Base-by-base conservation (phyloP, 176 grass and related monocot species). In the Paspalum notatum region DNA sequence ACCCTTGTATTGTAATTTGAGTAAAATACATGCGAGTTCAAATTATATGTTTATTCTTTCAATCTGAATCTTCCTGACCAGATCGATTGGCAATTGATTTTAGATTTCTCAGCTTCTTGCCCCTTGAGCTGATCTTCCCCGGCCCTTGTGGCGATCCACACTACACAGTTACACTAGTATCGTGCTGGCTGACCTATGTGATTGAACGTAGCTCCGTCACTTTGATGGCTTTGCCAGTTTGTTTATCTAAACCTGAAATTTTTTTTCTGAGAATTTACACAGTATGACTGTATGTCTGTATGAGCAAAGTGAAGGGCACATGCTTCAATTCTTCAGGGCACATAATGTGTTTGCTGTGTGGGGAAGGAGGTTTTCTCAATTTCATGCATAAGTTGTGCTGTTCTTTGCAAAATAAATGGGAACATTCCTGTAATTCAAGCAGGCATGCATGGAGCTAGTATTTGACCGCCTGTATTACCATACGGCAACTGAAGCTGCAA, bases 1-100 rank as follows among this genome's bases (percentile, higher is more conserved):
- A 25, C 10, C 59, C n/a, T 48, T 49, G 46, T 57, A 18, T 66
- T 86, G 77, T 86, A 75, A 68, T 74, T 72, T 62, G 26, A 63
- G 14, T 37, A 14, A 61, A 26, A 12, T 60, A 27, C 42, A 42
- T 50, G 84, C 51, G 70, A 66, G 43, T 50, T 72, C 66, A 21
- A 72, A 15, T 7, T 12, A 56, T 40, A 38, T 26, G 7, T 71
- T 53, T 60, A 15, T 55, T 82, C 39, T n/a, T 37, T 83, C 37
- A 9, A 60, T 70, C 72, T 71, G 22, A 38, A 63, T 32, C 53
- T 68, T 32, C 13, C 11, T 43, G n/a, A 59, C 16, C 52, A 37
- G 5, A 64, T n/a, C n/a, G n/a, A n/a, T 53, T 64, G 64, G 46
- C 37, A 39, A 39, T 27, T 55, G 24, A 71, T 52, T 56, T 27